phyloP scores from a whole-genome alignment of 805 yeast species.

The Spathaspora arborariae region DNA sequence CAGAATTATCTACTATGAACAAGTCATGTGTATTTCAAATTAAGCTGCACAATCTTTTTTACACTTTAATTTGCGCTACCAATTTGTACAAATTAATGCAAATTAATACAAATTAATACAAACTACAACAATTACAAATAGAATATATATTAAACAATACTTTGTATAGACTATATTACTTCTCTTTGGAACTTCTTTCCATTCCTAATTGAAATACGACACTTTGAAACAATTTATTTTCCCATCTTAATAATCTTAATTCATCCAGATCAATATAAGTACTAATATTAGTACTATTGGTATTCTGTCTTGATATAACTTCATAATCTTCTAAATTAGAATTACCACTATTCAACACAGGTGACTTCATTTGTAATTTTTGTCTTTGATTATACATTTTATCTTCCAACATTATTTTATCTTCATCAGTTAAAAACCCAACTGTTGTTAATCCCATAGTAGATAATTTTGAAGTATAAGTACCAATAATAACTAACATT shows the following conservation, averaged over 20 bases:
- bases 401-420: constrained; percentile 3
- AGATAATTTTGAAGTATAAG: constrained; percentile 17
- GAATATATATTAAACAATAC: not conserved
- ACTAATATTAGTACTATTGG: not conserved
- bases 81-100: not conserved
- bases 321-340: not conserved
- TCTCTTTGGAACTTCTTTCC: not conserved
- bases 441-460: constrained; percentile 17
- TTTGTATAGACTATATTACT: too few species aligned
- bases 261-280: not conserved
- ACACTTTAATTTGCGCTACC: not conserved
- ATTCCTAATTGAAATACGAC: not conserved
- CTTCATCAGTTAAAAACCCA: constrained; percentile 14
- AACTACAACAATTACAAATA: too few species aligned
- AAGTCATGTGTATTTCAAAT: not conserved
- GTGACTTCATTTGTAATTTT: not conserved
- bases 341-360: not conserved
- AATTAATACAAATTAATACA: not conserved
- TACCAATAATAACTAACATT: constrained; percentile 16
- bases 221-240: not conserved
- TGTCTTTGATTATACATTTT: not conserved
- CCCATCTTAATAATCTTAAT: not conserved
- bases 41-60: not conserved
- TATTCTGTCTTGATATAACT: not conserved
- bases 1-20: not conserved